Conservation (phyloP, 345 rosid species). For the Carallia brachiata region DNA sequence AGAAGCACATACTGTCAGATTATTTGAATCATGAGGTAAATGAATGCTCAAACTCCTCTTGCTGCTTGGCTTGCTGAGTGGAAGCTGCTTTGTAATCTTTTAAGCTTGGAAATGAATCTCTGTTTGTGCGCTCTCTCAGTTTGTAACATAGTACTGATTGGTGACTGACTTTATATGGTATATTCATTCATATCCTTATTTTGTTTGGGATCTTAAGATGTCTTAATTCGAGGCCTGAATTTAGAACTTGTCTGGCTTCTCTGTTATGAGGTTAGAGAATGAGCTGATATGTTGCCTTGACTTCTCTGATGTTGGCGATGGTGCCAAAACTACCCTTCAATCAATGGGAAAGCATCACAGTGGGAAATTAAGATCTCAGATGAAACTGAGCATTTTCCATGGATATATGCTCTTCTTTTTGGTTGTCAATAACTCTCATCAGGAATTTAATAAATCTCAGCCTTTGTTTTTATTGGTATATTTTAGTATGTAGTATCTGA, state of each 20-base stretch:
- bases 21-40: constrained; percentile 77
- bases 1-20: constrained; percentile 76
- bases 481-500: constrained; percentile 31
- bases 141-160: background rate
- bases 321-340: background rate
- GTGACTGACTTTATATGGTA: background rate
- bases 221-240: too few relatives aligned
- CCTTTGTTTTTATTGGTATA: background rate
- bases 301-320: background rate
- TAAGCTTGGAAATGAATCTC: background rate
- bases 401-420: constrained; percentile 5
- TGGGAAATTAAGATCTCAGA: background rate
- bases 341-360: background rate
- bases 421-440: background rate
- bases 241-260: background rate
- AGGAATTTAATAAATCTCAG: constrained; percentile 1
- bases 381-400: background rate
- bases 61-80: constrained; percentile 1
- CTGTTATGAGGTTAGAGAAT: background rate
- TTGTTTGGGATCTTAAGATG: too few relatives aligned
- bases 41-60: constrained; percentile 5
- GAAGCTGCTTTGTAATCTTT: background rate
- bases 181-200: too few relatives aligned
- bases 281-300: background rate
- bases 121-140: background rate